These are phyloP conservation scores for Pichia inconspicua DNA, from an alignment of 1,139 yeast species.

Conservation along the genomic window DNA sequence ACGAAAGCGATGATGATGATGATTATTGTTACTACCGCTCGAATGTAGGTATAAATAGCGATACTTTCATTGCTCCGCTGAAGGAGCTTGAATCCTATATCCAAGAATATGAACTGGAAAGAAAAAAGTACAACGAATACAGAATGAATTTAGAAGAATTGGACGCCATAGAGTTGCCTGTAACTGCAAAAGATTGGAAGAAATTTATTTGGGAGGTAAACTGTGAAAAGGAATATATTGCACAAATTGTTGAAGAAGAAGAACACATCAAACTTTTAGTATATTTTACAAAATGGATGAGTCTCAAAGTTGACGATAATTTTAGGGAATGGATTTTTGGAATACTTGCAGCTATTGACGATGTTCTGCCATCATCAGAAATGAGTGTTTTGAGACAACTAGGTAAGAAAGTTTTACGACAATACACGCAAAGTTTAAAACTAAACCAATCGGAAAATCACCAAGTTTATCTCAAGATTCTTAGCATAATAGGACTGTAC, in stretches of 20 bases:
- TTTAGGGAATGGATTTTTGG: slow-evolving; percentile 33
- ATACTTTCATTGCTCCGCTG: background rate
- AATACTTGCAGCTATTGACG: slow-evolving; percentile 32
- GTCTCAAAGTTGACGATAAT: slow-evolving; percentile 19
- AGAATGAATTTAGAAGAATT: slow-evolving; percentile 19
- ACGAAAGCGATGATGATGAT: background rate
- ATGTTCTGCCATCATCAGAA: slow-evolving; percentile 30
- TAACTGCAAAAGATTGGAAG: slow-evolving; percentile 27
- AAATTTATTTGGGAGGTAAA: slow-evolving; percentile 23
- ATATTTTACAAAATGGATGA: slow-evolving; percentile 28
- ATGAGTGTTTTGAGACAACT: slow-evolving; percentile 33
- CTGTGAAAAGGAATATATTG: slow-evolving; percentile 22
- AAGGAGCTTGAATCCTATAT: slow-evolving; percentile 8
- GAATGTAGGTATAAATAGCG: no score
- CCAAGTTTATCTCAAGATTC: background rate
- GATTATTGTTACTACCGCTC: background rate
- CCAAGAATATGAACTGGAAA: slow-evolving; percentile 11
- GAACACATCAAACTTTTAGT: slow-evolving; percentile 22
- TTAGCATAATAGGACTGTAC: slow-evolving; percentile 6
- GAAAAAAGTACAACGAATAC: slow-evolving; percentile 16
- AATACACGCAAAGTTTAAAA: slow-evolving; percentile 8
- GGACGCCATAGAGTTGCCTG: slow-evolving; percentile 26
- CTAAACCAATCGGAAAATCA: background rate
- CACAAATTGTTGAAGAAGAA: slow-evolving; percentile 23
- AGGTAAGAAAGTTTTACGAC: slow-evolving; percentile 32